These are phyloP conservation scores for Agroathelia rolfsii DNA, from an alignment of 1,284 basidiomycete genomes.

Conservation along the genomic window DNA sequence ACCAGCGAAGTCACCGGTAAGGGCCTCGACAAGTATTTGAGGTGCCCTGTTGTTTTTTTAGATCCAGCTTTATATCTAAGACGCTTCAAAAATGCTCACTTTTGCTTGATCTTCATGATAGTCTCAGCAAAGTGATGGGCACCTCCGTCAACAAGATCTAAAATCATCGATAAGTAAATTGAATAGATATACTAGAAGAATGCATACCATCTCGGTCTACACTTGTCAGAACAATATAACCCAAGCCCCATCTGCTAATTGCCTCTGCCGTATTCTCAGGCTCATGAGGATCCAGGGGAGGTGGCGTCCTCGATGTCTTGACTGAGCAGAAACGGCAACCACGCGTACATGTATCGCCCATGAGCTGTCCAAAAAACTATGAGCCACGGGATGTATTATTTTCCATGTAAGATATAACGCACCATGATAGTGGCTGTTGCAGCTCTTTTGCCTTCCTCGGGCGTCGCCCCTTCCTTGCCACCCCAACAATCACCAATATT, in stretches of 20 bases:
- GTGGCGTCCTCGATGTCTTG: constrained; percentile 85
- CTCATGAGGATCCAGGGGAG: constrained; percentile 91
- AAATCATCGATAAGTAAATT: constrained; percentile 7
- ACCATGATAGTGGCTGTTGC: constrained; percentile 99
- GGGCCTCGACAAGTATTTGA: constrained; percentile 90
- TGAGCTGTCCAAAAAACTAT: constrained; percentile 47
- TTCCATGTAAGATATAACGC: constrained; percentile 14
- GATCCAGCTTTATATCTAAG: not conserved
- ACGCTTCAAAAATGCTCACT: constrained; percentile 42
- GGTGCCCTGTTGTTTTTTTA: constrained; percentile 55
- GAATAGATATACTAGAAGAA: not conserved
- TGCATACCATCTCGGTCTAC: constrained; percentile 90
- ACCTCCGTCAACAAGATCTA: constrained; percentile 89
- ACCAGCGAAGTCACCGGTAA: constrained; percentile 93
- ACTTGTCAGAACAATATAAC: constrained; percentile 95
- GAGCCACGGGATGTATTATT: constrained; percentile 6
- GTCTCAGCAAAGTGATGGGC: constrained; percentile 92
- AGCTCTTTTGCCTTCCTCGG: constrained; percentile 65
- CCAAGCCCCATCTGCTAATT: constrained; percentile 95
- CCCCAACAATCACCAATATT: constrained; percentile 99
- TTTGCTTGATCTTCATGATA: constrained; percentile 91
- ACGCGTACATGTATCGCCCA: constrained; percentile 99
- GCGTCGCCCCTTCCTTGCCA: constrained; percentile 67
- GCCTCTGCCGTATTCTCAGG: constrained; percentile 98
- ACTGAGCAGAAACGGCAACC: constrained; percentile 98